Base-by-base conservation (phyloP, 2,329 filamentous ascomycete genomes). In the Remersonia thermophila region DNA sequence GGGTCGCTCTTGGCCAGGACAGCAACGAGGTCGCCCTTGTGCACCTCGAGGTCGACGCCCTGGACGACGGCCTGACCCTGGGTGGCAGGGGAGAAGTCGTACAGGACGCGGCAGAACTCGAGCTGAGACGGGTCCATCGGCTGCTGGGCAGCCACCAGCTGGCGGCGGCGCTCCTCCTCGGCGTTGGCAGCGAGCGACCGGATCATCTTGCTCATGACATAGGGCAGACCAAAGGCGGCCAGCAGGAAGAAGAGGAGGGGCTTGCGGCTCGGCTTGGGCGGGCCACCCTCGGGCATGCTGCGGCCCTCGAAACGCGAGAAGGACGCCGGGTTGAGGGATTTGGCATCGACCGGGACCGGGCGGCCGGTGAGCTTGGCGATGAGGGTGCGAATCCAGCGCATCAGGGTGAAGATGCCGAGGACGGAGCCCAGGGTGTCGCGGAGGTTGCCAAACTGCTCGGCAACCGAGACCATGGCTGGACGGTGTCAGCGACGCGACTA, bases 191-290 rank as follows among this genome's bases (percentile, higher is more conserved):
- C 85, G 27, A 98, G 69, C 1, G 83, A 71, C 53, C 77, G 79
- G 56, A 98, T 96, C 48, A 94, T 74, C 63, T 95, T 98, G 61
- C 83, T 80, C 87, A 98, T 95, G 33, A 98, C 69, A 57, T 94
- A 98, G 5, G 91, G 91, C 11, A 98, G 71, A 36, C 91, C 93
- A 52, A 98, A 94, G 4, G 93, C 87, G 13, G 91, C 89, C 30
- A 93, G 67, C 42, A 95, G 67, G 67, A 98, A 98, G 67, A 98
- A 89, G 54, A 98, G 72, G 51, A 98, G 84, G 1, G 91, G 91
- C 59, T 96, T 98, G 57, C 83, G 85, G 54, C 84, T 94, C 13
- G 89, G 87, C 50, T 77, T 79, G 3, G 83, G 64, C 13, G 75
- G 67, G 12, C 65, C 59, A 12, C 83, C 84, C 48, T 85, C 53